These are phyloP conservation scores for Scenedesmus sp. DNA, from an alignment of 163 green algal genomes.

Conservation along the genomic window DNA sequence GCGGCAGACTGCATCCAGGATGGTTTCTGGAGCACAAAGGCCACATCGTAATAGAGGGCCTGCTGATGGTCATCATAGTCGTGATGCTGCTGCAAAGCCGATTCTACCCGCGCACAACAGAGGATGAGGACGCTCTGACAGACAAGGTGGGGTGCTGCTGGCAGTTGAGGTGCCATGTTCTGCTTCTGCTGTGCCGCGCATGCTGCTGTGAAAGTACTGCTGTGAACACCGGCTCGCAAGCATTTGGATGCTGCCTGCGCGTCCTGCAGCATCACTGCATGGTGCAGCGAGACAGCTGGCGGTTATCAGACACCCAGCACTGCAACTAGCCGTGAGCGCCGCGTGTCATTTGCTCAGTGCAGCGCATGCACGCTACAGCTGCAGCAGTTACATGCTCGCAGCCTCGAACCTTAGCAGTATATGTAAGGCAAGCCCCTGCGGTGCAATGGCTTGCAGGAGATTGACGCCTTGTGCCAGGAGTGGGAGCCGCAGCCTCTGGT, in stretches of 20 bases:
- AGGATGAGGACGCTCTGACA: constrained; percentile 76
- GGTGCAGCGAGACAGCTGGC: neutral
- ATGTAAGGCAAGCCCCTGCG: neutral
- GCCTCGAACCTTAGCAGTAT: neutral
- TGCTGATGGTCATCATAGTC: constrained; percentile 87
- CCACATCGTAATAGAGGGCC: constrained; percentile 87
- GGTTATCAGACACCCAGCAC: neutral
- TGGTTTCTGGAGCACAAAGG: constrained; percentile 91
- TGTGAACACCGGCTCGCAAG: neutral
- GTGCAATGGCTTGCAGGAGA: constrained; percentile 67
- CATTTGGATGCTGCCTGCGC: neutral
- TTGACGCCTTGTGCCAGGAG: constrained; percentile 92
- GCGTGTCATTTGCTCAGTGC: neutral
- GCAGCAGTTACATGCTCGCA: neutral
- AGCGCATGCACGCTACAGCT: neutral
- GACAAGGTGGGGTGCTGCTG: constrained; percentile 75
- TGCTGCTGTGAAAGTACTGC: neutral
- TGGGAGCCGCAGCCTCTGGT: constrained; percentile 94
- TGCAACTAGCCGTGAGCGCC: neutral
- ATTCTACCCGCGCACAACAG: constrained; percentile 71
- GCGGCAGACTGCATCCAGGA: constrained; percentile 84
- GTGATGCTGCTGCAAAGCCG: constrained; percentile 88
- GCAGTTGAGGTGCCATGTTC: neutral
- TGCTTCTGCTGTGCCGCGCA: neutral
- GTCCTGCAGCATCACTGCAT: too few relatives aligned